Base-by-base conservation (phyloP, 108 stramenopile species). In the Nitzschia palea region DNA sequence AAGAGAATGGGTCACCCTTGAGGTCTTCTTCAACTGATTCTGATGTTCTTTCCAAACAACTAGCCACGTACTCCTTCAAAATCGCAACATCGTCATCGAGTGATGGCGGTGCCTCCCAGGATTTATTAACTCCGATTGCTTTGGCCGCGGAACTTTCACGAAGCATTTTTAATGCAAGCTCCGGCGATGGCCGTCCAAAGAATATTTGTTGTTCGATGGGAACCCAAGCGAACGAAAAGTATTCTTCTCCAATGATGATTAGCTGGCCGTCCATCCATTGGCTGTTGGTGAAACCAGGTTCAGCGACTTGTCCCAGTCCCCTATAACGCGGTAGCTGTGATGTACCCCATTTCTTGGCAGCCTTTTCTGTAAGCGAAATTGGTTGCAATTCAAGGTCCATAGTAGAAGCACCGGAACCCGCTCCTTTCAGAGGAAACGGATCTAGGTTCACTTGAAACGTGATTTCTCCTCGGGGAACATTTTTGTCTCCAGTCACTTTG, bases 191-290 rank as follows among this genome's bases (percentile, higher is more conserved):
- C 17, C 90, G 48, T 34, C 89, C 89, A 35, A 91, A 91, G 74
- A 91, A 91, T 42, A 91, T 91, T 60, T 86, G 85, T 56, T 81
- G 80, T 59, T 81, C 81, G 33, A 85, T 86, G 8, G 90, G 90
- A 4, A 91, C 71, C 90, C 90, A 91, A 8, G 90, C 90, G 55
- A 91, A 88, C 58, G 74, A 77, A 64, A 91, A 91, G 72, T 88
- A 91, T 9, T 91, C 86, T 58, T 80, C 62, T 0, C 87, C 86
- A 62, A 91, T 87, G 10, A 91, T 71, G 29, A 91, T 85, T 2
- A 91, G 78, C 58, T 91, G 90, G 9, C 88, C 91, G 22, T 89
- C 86, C 75, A 93, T 80, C 78, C 70, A 88, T 73, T 90, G 85
- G 30, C 62, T 60, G 55, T 90, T 90, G 18, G 43, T 14, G 54